Percentiles rank a stretch among this genome's conserved stretches.
phyloP scores from a whole-genome alignment of 1,284 basidiomycete species.

The Phylloporus sp. region DNA sequence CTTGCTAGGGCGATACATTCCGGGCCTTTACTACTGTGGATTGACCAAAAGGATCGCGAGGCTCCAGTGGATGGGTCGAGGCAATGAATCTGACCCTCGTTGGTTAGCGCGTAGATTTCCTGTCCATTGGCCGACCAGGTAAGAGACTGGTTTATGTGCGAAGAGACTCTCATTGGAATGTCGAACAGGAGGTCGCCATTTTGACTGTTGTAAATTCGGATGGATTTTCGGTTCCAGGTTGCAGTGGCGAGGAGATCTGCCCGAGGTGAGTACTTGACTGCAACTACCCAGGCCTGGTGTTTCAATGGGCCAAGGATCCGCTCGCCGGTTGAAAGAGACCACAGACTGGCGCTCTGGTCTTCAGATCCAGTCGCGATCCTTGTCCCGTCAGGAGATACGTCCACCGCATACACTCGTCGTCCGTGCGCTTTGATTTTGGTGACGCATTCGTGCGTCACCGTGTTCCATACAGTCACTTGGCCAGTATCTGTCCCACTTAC shows the following conservation, averaged over 20 bases:
- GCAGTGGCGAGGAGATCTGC: neutral
- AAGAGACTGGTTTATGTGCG: too few relatives aligned
- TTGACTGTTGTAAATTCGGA: neutral
- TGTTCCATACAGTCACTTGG: constrained; percentile 5
- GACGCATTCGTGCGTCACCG: neutral
- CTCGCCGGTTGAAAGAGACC: constrained; percentile 2
- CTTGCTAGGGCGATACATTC: too few relatives aligned
- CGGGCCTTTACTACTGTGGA: too few relatives aligned
- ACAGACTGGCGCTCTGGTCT: neutral
- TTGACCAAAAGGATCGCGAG: too few relatives aligned
- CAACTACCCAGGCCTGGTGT: neutral
- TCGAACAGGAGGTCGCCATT: neutral
- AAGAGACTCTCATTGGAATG: too few relatives aligned
- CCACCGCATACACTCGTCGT: neutral
- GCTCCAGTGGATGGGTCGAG: too few relatives aligned
- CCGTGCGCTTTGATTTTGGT: neutral
- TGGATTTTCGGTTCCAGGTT: neutral
- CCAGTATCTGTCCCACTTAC: neutral
- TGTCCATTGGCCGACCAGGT: too few relatives aligned
- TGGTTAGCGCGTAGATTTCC: too few relatives aligned
- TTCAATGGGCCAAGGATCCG: neutral
- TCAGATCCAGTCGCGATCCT: neutral
- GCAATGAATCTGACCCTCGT: too few relatives aligned
- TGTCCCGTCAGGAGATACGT: constrained; percentile 2
- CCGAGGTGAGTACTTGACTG: constrained; percentile 1